Evolutionary conservation across 2,329 filamentous ascomycete genomes (phyloP), one percentile per base, ranked within the genome.

Genomic region (Didymella lethalis): DNA sequence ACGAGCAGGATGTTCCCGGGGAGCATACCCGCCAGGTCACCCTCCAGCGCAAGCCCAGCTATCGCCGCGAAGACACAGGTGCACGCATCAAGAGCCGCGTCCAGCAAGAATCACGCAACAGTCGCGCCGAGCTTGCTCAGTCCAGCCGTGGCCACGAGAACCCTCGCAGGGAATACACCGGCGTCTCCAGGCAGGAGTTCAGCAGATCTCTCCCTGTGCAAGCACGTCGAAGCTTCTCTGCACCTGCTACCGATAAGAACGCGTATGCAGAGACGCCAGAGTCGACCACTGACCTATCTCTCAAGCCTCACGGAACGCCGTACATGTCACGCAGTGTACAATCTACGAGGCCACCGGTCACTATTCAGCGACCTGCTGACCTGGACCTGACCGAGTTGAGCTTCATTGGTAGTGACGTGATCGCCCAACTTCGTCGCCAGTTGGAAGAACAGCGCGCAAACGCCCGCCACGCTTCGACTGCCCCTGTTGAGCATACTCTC

Each of bases 361-460:
- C 63, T 1, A 54, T 75, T 14, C 71, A 76, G 51, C 66, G 66
- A 29, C 74, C 73, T 48, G 64, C 64, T 6, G 69, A 72, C 55
- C 41, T 75, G 20, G 72, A 77, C 43, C 63, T 85, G 46, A 87
- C 85, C 1, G 76, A 85, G 59, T 67, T 88, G 48, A 87, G 83
- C 71, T 81, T 82, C 58, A 79, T 86, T 59, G 81, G 85, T 66
- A 78, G 78, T 50, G 75, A 80, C 54, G 81, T 84, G 51, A 82
- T 87, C 65, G 81, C 82, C 29, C 77, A 80, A 43, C 76, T 88
- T 48, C 81, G 86, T 40, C 84, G 81, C 65, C 80, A 78, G 14
- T 65, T 88, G 7, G 86, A 88, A 67, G 81, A 84, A 59, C 84
- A 87, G 70, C 76, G 82, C 50, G 70, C 81, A 29, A 78, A 79